Percentiles rank a stretch among this genome's conserved stretches.
phyloP scores from a whole-genome alignment of 345 rosid genomes.

The Clarkia xantiana region DNA sequence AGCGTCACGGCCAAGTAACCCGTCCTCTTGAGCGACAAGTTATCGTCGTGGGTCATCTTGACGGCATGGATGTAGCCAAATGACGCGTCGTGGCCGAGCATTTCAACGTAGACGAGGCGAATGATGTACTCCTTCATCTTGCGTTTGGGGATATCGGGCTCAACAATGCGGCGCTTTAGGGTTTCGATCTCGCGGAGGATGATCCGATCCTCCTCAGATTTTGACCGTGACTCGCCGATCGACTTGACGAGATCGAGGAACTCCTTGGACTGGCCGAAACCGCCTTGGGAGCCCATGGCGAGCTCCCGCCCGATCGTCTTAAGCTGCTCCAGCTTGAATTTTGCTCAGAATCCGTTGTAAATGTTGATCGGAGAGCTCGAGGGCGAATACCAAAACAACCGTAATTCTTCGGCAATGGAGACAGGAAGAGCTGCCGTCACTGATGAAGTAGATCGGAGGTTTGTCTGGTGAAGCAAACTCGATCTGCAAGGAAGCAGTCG shows the following conservation, averaged over 20 bases:
- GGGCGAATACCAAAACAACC: no score
- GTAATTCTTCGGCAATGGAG: no score
- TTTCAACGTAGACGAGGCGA: conserved; percentile 80
- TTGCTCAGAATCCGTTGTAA: background rate
- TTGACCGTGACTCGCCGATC: conserved; percentile 97
- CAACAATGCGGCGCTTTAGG: conserved; percentile 69
- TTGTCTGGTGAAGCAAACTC: no score
- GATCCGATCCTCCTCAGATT: conserved; percentile 95
- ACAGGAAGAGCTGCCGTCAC: no score
- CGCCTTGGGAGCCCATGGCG: conserved; percentile 97
- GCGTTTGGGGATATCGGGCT: conserved; percentile 82
- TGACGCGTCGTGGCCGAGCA: conserved; percentile 97
- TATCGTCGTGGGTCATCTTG: conserved; percentile 95
- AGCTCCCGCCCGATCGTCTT: conserved; percentile 97
- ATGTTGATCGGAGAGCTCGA: background rate
- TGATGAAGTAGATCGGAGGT: no score
- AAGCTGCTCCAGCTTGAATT: conserved; percentile 63
- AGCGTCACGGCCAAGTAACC: conserved; percentile 94
- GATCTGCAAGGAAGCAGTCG: no score
- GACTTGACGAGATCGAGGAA: conserved; percentile 94
- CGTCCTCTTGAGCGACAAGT: conserved; percentile 64
- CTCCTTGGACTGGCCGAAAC: conserved; percentile 88
- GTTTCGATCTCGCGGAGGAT: conserved; percentile 80
- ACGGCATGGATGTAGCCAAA: conserved; percentile 98
- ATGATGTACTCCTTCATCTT: conserved; percentile 93